These are phyloP conservation scores for Glonium stellatum DNA, from an alignment of 495 filamentous ascomycete species.

Conservation along the genomic window DNA sequence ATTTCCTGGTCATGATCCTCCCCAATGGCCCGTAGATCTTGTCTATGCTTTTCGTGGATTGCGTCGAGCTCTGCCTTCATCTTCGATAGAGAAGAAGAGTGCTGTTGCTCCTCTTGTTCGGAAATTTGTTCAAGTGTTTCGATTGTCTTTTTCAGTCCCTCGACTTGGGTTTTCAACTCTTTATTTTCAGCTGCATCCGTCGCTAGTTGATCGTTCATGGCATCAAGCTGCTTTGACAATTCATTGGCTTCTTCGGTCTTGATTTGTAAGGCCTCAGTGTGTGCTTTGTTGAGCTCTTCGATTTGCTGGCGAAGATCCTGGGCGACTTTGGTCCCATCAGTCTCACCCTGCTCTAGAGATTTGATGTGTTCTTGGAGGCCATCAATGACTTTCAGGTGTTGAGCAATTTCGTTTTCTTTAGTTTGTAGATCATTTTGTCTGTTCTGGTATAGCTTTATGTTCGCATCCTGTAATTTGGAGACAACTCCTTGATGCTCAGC, in stretches of 20 bases:
- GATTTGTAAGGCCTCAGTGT: slow-evolving; percentile 15
- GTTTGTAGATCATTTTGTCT: slow-evolving; percentile 5
- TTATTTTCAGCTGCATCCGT: slow-evolving; percentile 16
- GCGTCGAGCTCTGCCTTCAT: slow-evolving; percentile 17
- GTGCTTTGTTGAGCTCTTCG: slow-evolving; percentile 18
- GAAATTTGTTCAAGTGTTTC: slow-evolving; percentile 19
- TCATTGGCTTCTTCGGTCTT: slow-evolving; percentile 22
- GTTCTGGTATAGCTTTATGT: slow-evolving; percentile 4
- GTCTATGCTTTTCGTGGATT: slow-evolving; percentile 7
- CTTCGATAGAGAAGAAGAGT: slow-evolving; percentile 10
- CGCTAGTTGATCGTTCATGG: slow-evolving; percentile 22
- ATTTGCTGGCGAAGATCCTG: slow-evolving; percentile 23
- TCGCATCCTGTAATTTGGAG: not conserved
- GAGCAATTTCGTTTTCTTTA: slow-evolving; percentile 19
- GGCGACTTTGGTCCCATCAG: slow-evolving; percentile 20
- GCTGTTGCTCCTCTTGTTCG: slow-evolving; percentile 17
- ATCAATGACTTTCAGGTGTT: slow-evolving; percentile 17
- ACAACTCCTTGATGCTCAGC: not conserved
- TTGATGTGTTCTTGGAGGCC: slow-evolving; percentile 23
- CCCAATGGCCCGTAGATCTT: slow-evolving; percentile 18
- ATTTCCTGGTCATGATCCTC: slow-evolving; percentile 24
- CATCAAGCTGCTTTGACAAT: slow-evolving; percentile 23
- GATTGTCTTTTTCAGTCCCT: slow-evolving; percentile 19
- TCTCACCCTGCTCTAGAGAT: slow-evolving; percentile 22
- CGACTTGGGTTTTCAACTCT: slow-evolving; percentile 16